Conservation (phyloP, 208 protist genomes). For the Leishmania aethiopica region DNA sequence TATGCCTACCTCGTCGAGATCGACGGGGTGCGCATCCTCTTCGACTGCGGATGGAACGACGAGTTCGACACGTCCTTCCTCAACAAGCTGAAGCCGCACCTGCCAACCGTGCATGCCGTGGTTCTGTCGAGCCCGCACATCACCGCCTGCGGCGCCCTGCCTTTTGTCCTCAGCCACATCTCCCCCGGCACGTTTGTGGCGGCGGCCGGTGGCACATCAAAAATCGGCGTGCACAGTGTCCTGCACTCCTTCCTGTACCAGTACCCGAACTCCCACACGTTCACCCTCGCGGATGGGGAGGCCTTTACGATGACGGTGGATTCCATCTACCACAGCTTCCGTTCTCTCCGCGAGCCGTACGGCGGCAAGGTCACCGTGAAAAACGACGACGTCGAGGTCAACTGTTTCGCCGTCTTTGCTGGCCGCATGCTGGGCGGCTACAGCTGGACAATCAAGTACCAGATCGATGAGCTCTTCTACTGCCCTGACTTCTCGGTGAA, state of each 20-base stretch:
- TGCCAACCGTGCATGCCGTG: constrained; percentile 62
- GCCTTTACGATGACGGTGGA: constrained; percentile 77
- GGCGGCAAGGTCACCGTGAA: constrained; percentile 69
- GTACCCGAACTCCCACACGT: constrained; percentile 69
- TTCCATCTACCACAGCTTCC: constrained; percentile 87
- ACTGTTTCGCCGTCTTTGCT: constrained; percentile 65
- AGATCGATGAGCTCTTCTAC: constrained; percentile 91
- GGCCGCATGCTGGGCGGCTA: constrained; percentile 81
- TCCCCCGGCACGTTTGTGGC: constrained; percentile 62
- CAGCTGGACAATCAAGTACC: constrained; percentile 83
- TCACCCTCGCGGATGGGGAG: constrained; percentile 24
- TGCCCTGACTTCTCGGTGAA: constrained; percentile 86
- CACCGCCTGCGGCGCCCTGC: constrained; percentile 78
- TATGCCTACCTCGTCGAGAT: constrained; percentile 83
- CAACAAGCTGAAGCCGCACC: constrained; percentile 48
- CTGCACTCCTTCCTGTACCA: constrained; percentile 84
- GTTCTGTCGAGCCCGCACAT: constrained; percentile 83
- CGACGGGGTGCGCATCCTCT: constrained; percentile 80
- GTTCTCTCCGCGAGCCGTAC: constrained; percentile 75
- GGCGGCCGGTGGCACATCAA: constrained; percentile 65
- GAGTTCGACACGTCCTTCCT: constrained; percentile 60
- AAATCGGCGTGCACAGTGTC: constrained; percentile 80
- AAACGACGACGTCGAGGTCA: constrained; percentile 61
- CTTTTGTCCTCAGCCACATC: constrained; percentile 81
- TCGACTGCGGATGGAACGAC: constrained; percentile 90